Percentiles rank a stretch among this genome's conserved stretches.
phyloP scores from a whole-genome alignment of 257 asterid genomes.

The Solanum lignicaule region DNA sequence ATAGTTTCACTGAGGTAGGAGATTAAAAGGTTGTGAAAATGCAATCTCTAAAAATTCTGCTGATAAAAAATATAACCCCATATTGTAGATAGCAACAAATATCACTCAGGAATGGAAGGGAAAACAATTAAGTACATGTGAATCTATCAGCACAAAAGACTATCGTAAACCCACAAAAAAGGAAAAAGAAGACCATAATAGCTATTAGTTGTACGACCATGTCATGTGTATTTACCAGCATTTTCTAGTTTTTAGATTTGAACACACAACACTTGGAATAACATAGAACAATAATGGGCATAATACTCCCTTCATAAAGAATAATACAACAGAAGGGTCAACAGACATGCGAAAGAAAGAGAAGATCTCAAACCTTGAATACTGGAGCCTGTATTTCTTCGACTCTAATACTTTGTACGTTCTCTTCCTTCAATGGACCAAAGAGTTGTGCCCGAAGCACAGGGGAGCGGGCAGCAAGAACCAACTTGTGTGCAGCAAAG shows the following conservation, averaged over 20 bases:
- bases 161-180: neutral
- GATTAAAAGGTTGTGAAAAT: neutral
- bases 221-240: neutral
- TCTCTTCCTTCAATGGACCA: conserved; percentile 12
- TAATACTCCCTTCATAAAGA: neutral
- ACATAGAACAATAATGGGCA: neutral
- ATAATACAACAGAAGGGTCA: neutral
- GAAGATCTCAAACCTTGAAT: neutral
- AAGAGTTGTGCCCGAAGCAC: conserved; percentile 17
- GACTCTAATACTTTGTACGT: conserved; percentile 6
- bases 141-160: neutral
- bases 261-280: neutral
- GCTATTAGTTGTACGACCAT: neutral
- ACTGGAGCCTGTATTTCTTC: conserved; percentile 10
- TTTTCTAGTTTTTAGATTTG: neutral
- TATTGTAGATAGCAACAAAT: neutral
- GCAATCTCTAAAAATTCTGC: neutral
- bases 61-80: neutral
- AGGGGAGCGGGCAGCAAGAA: conserved; percentile 19
- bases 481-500: conserved; percentile 12
- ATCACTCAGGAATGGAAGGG: neutral
- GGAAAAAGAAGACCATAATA: neutral
- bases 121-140: neutral
- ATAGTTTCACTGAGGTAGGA: neutral
- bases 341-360: neutral